Evolutionary conservation across 306 rosid genomes (phyloP), one percentile per base, ranked within the genome.

Genomic region (Vachellia collinsii): DNA sequence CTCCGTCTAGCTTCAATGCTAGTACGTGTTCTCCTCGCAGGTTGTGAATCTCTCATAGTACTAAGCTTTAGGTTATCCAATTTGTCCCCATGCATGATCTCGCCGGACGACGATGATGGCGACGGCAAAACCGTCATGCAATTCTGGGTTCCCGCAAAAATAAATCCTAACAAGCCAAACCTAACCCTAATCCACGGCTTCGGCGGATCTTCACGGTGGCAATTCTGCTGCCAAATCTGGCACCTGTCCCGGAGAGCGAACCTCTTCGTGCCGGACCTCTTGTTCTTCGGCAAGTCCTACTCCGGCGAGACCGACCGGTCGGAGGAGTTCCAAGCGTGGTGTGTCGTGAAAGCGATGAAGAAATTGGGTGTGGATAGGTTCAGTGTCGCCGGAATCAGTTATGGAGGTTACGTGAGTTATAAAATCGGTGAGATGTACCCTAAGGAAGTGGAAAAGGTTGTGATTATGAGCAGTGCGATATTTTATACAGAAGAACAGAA

Each of bases 391-490:
- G 87, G 85, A 16, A 83, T 88, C 9, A 88, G 85, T 20, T 86
- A 88, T 37, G 89, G 88, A 59, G 91, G 88, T 16, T 86, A 75
- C 3, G 89, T 86, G 79, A 82, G 84, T 3, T 86, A 75, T 72
- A 70, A 74, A 77, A 82, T 86, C 83, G 91, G 83, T n/a, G 85
- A 77, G 79, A 83, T 83, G 81, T 67, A 70, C 56, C 75, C 80
- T 0, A 16, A 77, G 29, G 72, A 68, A 58, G 91, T 85, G 54
- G 82, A 71, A 48, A 88, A 82, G 81, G 77, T 85, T 4, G 89
- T 85, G 84, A 79, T 88, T 39, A 83, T 85, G 73, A 85, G 91
- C 58, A 53, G 89, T 70, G 91, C 81, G 39, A 79, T 88, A 11
- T 79, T 83, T 4, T 79, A 64, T 51, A 85, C 70, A 1, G 87